phyloP scores from a whole-genome alignment of 2,329 filamentous ascomycete genomes.

The Geosmithia putterillii region DNA sequence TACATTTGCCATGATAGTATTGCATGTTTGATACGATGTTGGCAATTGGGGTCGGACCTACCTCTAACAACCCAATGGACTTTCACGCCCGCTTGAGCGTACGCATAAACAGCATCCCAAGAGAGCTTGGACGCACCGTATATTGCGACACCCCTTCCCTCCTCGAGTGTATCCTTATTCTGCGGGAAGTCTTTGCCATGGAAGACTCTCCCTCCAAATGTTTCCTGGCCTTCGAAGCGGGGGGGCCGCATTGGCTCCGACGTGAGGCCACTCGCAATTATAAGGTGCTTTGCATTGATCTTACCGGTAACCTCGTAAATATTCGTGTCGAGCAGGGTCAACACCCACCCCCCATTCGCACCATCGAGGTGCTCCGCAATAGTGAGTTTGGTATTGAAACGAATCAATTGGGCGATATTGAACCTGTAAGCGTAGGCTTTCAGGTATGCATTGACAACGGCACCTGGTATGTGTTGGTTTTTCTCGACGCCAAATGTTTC shows the following conservation, averaged over 20 bases:
- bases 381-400: constrained; percentile 25
- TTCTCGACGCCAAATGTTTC: constrained; percentile 34
- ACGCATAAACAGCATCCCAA: constrained; percentile 44
- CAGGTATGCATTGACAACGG: constrained; percentile 34
- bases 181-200: constrained; percentile 21
- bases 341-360: constrained; percentile 9
- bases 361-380: constrained; percentile 17
- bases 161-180: constrained; percentile 17
- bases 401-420: constrained; percentile 25
- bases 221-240: constrained; percentile 19
- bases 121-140: constrained; percentile 46
- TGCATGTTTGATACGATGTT: too few relatives aligned
- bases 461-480: constrained; percentile 34
- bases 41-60: background rate
- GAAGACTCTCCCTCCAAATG: constrained; percentile 25
- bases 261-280: constrained; percentile 37
- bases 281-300: constrained; percentile 21
- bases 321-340: constrained; percentile 1
- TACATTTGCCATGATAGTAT: background rate
- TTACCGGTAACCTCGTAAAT: constrained; percentile 5
- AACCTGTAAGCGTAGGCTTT: constrained; percentile 23
- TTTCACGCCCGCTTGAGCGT: constrained; percentile 29
- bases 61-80: constrained; percentile 39
- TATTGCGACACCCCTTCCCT: constrained; percentile 20
- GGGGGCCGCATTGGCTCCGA: constrained; percentile 27